phyloP scores from a whole-genome alignment of 225 moss, liverwort and hornwort species.

The Ulota crispa region DNA sequence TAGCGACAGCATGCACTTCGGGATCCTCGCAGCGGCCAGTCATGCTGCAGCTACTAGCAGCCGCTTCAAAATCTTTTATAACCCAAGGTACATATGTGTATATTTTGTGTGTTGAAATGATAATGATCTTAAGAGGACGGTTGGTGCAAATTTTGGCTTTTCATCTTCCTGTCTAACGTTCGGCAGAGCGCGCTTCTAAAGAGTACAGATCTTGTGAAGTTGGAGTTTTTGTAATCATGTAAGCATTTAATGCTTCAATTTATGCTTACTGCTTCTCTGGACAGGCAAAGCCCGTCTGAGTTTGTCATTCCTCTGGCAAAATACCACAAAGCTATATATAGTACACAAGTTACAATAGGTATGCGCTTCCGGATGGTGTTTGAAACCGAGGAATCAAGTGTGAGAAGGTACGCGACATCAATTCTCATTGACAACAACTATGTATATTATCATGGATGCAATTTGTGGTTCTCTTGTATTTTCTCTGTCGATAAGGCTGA shows the following conservation, averaged over 20 bases:
- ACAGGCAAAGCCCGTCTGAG: conserved; percentile 96
- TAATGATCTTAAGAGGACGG: conserved; percentile 7
- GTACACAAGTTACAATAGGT: conserved; percentile 84
- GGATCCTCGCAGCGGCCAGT: conserved; percentile 95
- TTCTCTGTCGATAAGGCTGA: background rate
- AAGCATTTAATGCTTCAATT: conserved; percentile 9
- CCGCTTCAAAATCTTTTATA: conserved; percentile 97
- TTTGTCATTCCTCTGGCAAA: conserved; percentile 89
- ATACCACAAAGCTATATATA: conserved; percentile 86
- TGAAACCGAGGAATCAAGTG: conserved; percentile 95
- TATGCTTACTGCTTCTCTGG: conserved; percentile 18
- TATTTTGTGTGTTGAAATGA: background rate
- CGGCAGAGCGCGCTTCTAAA: background rate
- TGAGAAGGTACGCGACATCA: conserved; percentile 67
- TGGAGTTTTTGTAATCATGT: conserved; percentile 13
- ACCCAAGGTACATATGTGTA: conserved; percentile 70
- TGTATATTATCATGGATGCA: background rate
- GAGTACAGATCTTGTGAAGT: conserved; percentile 2
- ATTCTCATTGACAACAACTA: conserved; percentile 1
- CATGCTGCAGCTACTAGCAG: conserved; percentile 90
- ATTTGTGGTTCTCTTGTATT: background rate
- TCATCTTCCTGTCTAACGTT: conserved; percentile 2
- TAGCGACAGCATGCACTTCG: conserved; percentile 98
- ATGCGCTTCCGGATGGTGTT: conserved; percentile 99
- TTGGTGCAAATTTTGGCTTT: conserved; percentile 15